These are phyloP conservation scores for Daldinia eschscholtzii DNA, from an alignment of 2,329 filamentous ascomycete species.

Conservation along the genomic window DNA sequence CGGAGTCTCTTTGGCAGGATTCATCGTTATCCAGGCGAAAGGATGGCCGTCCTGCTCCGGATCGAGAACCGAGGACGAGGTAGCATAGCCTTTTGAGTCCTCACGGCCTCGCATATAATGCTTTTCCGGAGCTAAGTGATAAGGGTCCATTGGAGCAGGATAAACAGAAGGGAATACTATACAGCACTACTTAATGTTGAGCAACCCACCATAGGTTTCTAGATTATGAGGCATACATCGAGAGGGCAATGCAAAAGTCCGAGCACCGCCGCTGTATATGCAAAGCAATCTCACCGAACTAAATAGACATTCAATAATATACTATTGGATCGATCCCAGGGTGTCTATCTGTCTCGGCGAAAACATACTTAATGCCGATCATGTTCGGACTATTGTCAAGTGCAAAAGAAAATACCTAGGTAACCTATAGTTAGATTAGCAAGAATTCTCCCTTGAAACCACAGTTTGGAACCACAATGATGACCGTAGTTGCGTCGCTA, in stretches of 20 bases:
- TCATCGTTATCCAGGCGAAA: constrained; percentile 37
- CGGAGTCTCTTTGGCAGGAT: constrained; percentile 35
- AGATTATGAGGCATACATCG: constrained; percentile 1
- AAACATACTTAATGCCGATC: constrained; percentile 17
- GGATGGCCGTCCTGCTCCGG: constrained; percentile 25
- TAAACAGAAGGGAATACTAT: not conserved
- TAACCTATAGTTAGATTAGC: not conserved
- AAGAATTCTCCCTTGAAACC: not conserved
- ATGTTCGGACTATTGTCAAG: not conserved
- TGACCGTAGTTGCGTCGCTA: constrained; percentile 10
- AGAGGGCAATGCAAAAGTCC: not conserved
- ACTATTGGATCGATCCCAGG: constrained; percentile 20
- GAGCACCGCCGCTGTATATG: not conserved
- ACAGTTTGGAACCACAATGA: not conserved
- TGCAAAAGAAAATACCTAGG: not conserved
- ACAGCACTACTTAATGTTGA: not conserved
- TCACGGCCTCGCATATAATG: constrained; percentile 17
- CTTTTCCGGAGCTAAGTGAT: constrained; percentile 42
- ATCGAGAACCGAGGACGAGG: constrained; percentile 31
- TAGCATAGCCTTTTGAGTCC: constrained; percentile 30
- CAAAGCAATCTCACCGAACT: constrained; percentile 7
- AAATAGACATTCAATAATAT: not conserved
- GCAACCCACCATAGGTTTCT: not conserved
- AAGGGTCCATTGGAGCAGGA: constrained; percentile 5
- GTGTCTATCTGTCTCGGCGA: constrained; percentile 20